phyloP scores from a whole-genome alignment of 208 protist species.

The Trypanosoma melophagium region DNA sequence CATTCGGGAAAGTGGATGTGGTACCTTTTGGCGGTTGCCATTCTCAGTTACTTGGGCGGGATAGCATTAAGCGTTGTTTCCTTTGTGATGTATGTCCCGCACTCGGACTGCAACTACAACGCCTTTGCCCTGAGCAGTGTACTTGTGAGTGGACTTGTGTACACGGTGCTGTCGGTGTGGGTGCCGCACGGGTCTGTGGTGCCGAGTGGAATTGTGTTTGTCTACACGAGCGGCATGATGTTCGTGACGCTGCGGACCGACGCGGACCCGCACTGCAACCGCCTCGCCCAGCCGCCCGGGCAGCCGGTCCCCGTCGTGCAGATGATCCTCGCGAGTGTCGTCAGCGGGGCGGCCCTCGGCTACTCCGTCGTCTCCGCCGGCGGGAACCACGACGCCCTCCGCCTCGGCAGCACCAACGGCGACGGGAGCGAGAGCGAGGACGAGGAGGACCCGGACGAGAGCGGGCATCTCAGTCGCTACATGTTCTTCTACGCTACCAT shows the following conservation, averaged over 20 bases:
- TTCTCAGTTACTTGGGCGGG: conserved; percentile 48
- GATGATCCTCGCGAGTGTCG: conserved; percentile 56
- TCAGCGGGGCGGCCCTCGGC: conserved; percentile 66
- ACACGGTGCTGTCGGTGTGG: conserved; percentile 81
- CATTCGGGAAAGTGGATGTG: conserved; percentile 80
- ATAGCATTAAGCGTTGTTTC: conserved; percentile 47
- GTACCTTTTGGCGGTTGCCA: conserved; percentile 72
- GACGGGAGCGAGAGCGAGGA: conserved; percentile 74
- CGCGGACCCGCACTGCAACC: conserved; percentile 68
- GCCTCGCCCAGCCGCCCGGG: conserved; percentile 30
- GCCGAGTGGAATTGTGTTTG: conserved; percentile 89
- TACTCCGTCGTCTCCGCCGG: conserved; percentile 78
- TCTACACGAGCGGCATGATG: conserved; percentile 87
- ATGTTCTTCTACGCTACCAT: conserved; percentile 94
- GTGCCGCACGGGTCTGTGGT: conserved; percentile 89
- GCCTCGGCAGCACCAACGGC: conserved; percentile 58
- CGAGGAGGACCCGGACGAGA: conserved; percentile 75
- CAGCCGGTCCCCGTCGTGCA: conserved; percentile 43
- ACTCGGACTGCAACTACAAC: conserved; percentile 84
- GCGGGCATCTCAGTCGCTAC: conserved; percentile 83
- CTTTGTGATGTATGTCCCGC: conserved; percentile 77
- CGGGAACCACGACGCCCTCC: conserved; percentile 58
- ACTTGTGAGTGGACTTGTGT: conserved; percentile 69
- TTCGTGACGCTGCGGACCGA: conserved; percentile 81
- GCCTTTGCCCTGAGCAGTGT: conserved; percentile 82